phyloP scores from a whole-genome alignment of 2,329 filamentous ascomycete genomes.

The Fulvia fulva region DNA sequence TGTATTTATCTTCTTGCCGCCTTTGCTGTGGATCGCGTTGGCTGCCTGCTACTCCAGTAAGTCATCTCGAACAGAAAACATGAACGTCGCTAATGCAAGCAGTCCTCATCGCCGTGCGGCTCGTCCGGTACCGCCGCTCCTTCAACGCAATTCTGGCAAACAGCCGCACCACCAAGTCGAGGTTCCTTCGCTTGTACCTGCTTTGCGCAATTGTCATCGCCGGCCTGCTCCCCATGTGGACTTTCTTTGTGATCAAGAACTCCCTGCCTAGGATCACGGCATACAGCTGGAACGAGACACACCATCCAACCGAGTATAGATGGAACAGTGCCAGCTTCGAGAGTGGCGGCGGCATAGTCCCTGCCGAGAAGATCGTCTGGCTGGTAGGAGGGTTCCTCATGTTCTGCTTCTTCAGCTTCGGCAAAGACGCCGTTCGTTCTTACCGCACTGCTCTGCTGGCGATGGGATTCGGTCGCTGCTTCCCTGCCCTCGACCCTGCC shows the following conservation, averaged over 20 bases:
- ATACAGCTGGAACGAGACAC: slow-evolving; percentile 50
- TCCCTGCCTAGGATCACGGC: slow-evolving; percentile 26
- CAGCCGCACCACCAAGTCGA: slow-evolving; percentile 53
- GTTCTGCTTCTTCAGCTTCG: slow-evolving; percentile 64
- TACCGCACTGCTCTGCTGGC: slow-evolving; percentile 47
- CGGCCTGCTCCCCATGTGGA: slow-evolving; percentile 51
- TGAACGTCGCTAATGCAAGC: slow-evolving; percentile 6
- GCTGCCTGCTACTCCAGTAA: slow-evolving; percentile 57
- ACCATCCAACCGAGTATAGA: slow-evolving; percentile 37
- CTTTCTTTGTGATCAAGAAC: slow-evolving; percentile 50
- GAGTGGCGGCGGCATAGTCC: slow-evolving; percentile 40
- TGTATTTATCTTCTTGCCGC: slow-evolving; percentile 54
- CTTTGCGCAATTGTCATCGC: slow-evolving; percentile 51
- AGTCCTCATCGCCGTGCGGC: slow-evolving; percentile 59
- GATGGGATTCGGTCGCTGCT: slow-evolving; percentile 37
- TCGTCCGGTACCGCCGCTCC: slow-evolving; percentile 56
- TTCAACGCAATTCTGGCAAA: slow-evolving; percentile 55
- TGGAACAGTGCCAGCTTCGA: slow-evolving; percentile 51
- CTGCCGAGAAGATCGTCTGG: slow-evolving; percentile 57
- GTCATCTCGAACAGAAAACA: slow-evolving; percentile 21
- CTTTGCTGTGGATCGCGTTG: slow-evolving; percentile 50
- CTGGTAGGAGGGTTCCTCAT: slow-evolving; percentile 52
- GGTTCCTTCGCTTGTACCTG: slow-evolving; percentile 59
- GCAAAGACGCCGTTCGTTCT: slow-evolving; percentile 55
- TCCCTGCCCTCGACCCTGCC: slow-evolving; percentile 18